Evolutionary conservation across 1,284 basidiomycete species (phyloP), one percentile per base, ranked within the genome.

Genomic region (Cronartium quercuum): DNA sequence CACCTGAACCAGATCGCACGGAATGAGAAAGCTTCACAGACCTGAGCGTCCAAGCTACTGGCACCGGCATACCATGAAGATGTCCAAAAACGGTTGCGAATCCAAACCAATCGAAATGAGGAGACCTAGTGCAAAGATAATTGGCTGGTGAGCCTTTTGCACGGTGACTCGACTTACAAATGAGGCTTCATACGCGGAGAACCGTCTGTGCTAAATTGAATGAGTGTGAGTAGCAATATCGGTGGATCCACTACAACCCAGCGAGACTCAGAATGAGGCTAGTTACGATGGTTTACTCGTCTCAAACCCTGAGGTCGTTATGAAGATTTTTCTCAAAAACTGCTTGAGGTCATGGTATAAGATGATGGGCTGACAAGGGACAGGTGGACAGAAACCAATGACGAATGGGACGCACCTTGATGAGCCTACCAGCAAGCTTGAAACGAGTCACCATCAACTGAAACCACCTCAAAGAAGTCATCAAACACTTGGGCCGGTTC

Each of bases 161-260:
- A 55, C 51, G 51, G 51, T n/a, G 18, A 55, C 51, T 55, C 51
- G 51, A 55, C 51, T 29, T 55, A 55, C 51, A 55, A 55, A 55
- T 55, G 51, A 55, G 18, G 7, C 29, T 55, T n/a, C 51, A 21
- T 55, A 55, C 51, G 51, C 51, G 51, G 51, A 55, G 13, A 55
- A 55, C 51, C 51, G 51, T 29, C 29, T 55, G 51, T n/a, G n/a
- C 51, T 55, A 29, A 55, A 55, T 55, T 29, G 51, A 55, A 6
- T 12, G n/a, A 55, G 29, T 55, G n/a, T 55, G 51, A 55, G 29
- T n/a, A 15, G n/a, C 51, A 55, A 55, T 55, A 55, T 55, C 51
- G 51, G 51, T 21, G 51, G 29, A 55, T 55, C 51, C 51, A 55
- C 51, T 55, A 55, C 51, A 55, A 55, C 10, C 51, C 29, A 21